phyloP scores from a whole-genome alignment of 2,329 filamentous ascomycete species.

The Lachnellula suecica region DNA sequence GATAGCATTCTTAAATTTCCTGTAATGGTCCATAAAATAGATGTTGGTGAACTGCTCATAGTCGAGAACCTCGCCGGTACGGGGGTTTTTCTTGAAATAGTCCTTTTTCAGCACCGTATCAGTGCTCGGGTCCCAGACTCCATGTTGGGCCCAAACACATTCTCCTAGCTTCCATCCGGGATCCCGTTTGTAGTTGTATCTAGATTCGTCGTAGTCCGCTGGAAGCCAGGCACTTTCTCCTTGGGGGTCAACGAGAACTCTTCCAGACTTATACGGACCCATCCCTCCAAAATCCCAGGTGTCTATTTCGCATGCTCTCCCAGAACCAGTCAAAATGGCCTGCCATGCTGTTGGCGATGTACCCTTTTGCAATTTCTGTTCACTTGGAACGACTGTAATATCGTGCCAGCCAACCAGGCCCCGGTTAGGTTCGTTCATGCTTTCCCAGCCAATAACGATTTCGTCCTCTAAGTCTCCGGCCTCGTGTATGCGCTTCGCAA shows the following conservation, averaged over 20 bases:
- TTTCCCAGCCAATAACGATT: slow-evolving; percentile 93
- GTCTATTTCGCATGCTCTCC: slow-evolving; percentile 83
- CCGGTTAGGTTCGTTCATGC: slow-evolving; percentile 89
- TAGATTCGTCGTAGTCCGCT: slow-evolving; percentile 76
- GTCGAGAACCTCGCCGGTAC: slow-evolving; percentile 70
- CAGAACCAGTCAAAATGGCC: slow-evolving; percentile 86
- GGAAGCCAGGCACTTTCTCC: slow-evolving; percentile 85
- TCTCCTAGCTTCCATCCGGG: slow-evolving; percentile 88
- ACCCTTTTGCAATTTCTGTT: slow-evolving; percentile 89
- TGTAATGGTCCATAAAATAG: slow-evolving; percentile 86
- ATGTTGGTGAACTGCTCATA: slow-evolving; percentile 87
- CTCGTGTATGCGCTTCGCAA: slow-evolving; percentile 83
- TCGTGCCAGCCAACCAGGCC: slow-evolving; percentile 84
- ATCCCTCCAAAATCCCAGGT: slow-evolving; percentile 93
- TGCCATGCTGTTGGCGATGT: slow-evolving; percentile 95
- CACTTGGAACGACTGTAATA: slow-evolving; percentile 75
- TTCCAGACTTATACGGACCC: slow-evolving; percentile 87
- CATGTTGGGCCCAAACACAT: slow-evolving; percentile 95
- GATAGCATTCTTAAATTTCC: slow-evolving; percentile 72
- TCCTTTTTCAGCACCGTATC: slow-evolving; percentile 79
- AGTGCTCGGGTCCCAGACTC: slow-evolving; percentile 82
- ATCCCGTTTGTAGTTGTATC: slow-evolving; percentile 89
- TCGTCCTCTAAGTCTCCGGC: slow-evolving; percentile 85
- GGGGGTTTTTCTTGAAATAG: slow-evolving; percentile 82
- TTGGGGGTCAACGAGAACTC: slow-evolving; percentile 80